phyloP scores from a whole-genome alignment of 129 eudicot genomes.

The Cynara cardunculus region DNA sequence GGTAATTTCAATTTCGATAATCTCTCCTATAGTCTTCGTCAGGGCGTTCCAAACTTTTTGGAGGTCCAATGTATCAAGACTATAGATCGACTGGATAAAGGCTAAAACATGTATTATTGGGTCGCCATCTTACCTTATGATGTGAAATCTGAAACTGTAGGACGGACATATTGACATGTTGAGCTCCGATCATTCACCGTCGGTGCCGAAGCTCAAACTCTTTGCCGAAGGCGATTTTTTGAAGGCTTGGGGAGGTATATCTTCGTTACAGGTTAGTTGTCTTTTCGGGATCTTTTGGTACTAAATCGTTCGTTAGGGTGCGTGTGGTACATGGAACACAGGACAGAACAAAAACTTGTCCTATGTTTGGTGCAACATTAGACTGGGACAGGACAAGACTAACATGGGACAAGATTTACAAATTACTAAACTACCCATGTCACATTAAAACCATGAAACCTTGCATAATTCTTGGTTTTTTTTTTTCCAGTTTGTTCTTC shows the following conservation, averaged over 20 bases:
- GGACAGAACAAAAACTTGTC: too few species aligned
- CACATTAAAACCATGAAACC: too few species aligned
- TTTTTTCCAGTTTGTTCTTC: conserved; percentile 78
- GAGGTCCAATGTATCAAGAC: too few species aligned
- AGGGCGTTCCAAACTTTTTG: too few species aligned
- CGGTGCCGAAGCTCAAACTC: conserved; percentile 87
- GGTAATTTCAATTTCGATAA: conserved; percentile 38
- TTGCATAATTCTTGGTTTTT: too few species aligned
- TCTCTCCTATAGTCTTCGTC: background rate
- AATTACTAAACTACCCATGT: too few species aligned
- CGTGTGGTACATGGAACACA: background rate
- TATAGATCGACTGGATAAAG: background rate
- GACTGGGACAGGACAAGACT: too few species aligned
- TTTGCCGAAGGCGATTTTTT: conserved; percentile 79
- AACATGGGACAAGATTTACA: too few species aligned
- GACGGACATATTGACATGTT: conserved; percentile 89
- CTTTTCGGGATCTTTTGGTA: background rate
- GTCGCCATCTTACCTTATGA: background rate
- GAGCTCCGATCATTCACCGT: conserved; percentile 98
- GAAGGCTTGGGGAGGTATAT: conserved; percentile 99
- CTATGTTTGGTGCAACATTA: too few species aligned
- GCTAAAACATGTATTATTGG: background rate
- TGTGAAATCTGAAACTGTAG: conserved; percentile 31
- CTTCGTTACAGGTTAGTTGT: conserved; percentile 80
- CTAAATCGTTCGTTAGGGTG: background rate